Percentiles rank a stretch among this genome's conserved stretches.
Conservation (phyloP, 345 rosid genomes). For the Excoecaria cochinchinensis region DNA sequence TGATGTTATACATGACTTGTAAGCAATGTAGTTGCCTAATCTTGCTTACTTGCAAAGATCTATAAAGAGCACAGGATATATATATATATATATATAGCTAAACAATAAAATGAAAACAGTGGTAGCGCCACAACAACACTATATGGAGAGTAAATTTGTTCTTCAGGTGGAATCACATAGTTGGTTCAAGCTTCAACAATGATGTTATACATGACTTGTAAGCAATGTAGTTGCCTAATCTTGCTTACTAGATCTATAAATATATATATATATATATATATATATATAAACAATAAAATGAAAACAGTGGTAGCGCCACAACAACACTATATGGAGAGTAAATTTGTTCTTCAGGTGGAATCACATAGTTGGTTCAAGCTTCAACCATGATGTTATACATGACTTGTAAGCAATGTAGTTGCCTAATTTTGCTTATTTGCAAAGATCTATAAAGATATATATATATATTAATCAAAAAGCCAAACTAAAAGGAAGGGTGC, state of each 20-base stretch:
- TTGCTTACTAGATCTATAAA: too few relatives aligned
- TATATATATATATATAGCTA: too few relatives aligned
- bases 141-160: too few relatives aligned
- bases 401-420: background rate
- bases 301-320: background rate
- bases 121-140: too few relatives aligned
- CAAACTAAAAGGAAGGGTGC: background rate
- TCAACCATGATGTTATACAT: background rate
- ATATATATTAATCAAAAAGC: background rate
- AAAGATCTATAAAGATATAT: background rate
- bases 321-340: background rate
- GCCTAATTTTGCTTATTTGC: constrained; percentile 1
- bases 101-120: too few relatives aligned
- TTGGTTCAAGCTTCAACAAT: too few relatives aligned
- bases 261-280: too few relatives aligned
- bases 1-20: background rate
- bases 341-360: too few relatives aligned
- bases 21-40: background rate
- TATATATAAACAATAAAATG: background rate
- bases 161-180: too few relatives aligned
- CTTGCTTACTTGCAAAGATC: background rate
- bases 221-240: background rate
- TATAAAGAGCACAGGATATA: background rate
- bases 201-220: too few relatives aligned
- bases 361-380: background rate